Percentiles rank a stretch among this genome's conserved stretches.
Conservation (phyloP, 2,329 filamentous ascomycete genomes). For the Aspergillus intermedius region DNA sequence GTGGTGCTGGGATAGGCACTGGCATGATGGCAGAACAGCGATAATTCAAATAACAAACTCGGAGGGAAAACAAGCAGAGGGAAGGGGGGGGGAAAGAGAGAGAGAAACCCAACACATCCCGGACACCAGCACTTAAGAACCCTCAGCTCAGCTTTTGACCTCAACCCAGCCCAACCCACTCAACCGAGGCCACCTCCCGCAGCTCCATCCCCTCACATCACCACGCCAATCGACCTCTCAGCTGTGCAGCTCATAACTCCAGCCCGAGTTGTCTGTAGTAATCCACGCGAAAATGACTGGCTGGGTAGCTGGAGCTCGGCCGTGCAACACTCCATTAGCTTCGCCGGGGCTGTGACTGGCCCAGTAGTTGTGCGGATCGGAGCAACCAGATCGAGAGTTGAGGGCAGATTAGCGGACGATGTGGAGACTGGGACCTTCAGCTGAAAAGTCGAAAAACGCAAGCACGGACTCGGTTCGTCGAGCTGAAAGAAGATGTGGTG, state of each 20-base stretch:
- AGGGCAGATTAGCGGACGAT: neutral
- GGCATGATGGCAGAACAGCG: slow-evolving; percentile 28
- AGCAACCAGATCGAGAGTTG: neutral
- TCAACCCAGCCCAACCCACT: too few relatives aligned
- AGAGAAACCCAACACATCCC: neutral
- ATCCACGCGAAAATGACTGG: too few relatives aligned
- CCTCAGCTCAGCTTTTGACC: too few relatives aligned
- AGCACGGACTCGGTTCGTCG: neutral
- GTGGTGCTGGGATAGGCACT: slow-evolving; percentile 46
- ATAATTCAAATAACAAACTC: neutral
- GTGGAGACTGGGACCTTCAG: neutral
- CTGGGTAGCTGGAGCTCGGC: neutral
- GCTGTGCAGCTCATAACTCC: neutral
- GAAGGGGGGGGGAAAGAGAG: neutral
- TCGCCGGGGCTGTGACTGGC: neutral
- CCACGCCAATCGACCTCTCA: neutral
- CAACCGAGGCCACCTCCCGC: too few relatives aligned
- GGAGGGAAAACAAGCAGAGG: neutral
- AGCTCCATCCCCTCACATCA: too few relatives aligned
- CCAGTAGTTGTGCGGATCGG: neutral
- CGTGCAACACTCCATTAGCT: slow-evolving; percentile 1
- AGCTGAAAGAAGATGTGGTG: neutral
- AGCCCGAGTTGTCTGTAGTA: too few relatives aligned
- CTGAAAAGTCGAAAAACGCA: neutral
- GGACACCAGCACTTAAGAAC: too few relatives aligned